Base-by-base conservation (phyloP, 2,329 filamentous ascomycete genomes). In the Sclerotinia minor region DNA sequence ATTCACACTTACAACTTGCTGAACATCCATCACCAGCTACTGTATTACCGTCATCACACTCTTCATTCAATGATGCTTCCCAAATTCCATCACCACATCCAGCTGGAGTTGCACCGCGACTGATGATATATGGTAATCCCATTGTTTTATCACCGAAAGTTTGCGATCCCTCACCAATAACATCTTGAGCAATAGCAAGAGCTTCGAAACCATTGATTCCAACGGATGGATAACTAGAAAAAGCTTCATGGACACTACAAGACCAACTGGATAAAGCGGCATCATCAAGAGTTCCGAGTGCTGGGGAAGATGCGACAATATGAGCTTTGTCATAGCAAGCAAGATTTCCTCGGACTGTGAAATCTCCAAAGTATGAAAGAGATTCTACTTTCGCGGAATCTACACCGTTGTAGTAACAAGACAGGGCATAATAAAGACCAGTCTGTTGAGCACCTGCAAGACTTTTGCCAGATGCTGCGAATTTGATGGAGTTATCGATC, bases 61-160 rank as follows among this genome's bases (percentile, higher is more conserved):
- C 79, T 70, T 81, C 80, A 17, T 77, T 77, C 54, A 77, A 71
- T 44, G 67, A 63, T 1, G 72, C 35, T 35, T 81, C 75, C 45
- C 77, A 76, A 1, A 73, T 72, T 35, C 79, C 79, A 65, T 81
- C 75, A 44, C 80, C 80, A 58, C 80, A 81, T 26, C 79, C 79
- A 15, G 77, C 71, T 4, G 80, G 79, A 3, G 78, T 79, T 11
- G 77, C 79, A 9, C 79, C 79, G 54, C 79, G 79, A 29, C 79
- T 78, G 58, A 81, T 76, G 67, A 81, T 80, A 68, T 81, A 81
- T 44, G 80, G 80, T 21, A 81, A 74, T 32, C 80, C 80, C 9
- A 70, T 73, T 19, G 75, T 77, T 13, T 75, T 75, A 52, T 80
- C 79, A 21, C 75, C 75, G 68, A 80, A 81, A 3, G 72, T 72